phyloP scores from a whole-genome alignment of 768 basidiomycete species.

The Leccinum uliginosum region DNA sequence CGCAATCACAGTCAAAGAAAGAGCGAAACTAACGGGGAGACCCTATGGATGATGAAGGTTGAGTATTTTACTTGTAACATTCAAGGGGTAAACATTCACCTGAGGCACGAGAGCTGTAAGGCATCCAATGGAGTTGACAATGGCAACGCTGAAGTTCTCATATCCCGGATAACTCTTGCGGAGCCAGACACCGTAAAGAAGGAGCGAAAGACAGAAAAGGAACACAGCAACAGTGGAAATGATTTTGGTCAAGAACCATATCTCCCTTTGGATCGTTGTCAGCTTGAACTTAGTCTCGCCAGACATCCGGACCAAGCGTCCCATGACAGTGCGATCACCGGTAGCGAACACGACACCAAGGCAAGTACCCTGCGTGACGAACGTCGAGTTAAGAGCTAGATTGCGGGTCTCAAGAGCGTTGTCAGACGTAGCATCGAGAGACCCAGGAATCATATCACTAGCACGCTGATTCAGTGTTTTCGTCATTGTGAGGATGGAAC shows the following conservation, averaged over 20 bases:
- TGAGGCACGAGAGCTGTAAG: conserved; percentile 41
- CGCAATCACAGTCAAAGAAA: conserved; percentile 46
- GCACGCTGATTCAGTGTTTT: neutral
- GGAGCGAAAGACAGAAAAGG: conserved; percentile 38
- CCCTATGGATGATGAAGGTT: conserved; percentile 19
- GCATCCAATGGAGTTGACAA: conserved; percentile 36
- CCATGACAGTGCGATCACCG: conserved; percentile 42
- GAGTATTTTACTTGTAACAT: neutral
- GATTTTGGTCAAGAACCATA: conserved; percentile 44
- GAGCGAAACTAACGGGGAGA: conserved; percentile 39
- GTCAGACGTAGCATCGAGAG: conserved; percentile 41
- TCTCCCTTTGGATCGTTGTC: conserved; percentile 43
- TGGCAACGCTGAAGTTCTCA: conserved; percentile 30
- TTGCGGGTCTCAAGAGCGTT: conserved; percentile 46
- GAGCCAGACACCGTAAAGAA: conserved; percentile 40
- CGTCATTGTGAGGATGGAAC: neutral
- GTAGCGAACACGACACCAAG: conserved; percentile 38
- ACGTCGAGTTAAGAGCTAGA: conserved; percentile 44
- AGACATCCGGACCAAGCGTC: conserved; percentile 53
- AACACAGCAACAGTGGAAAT: conserved; percentile 38
- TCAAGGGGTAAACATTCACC: neutral
- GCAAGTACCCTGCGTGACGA: conserved; percentile 38
- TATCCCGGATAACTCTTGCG: conserved; percentile 28
- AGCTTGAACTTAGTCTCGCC: conserved; percentile 39
- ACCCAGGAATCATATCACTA: conserved; percentile 40